Conservation (phyloP, 1,284 basidiomycete genomes). For the Trichosporon sp. region DNA sequence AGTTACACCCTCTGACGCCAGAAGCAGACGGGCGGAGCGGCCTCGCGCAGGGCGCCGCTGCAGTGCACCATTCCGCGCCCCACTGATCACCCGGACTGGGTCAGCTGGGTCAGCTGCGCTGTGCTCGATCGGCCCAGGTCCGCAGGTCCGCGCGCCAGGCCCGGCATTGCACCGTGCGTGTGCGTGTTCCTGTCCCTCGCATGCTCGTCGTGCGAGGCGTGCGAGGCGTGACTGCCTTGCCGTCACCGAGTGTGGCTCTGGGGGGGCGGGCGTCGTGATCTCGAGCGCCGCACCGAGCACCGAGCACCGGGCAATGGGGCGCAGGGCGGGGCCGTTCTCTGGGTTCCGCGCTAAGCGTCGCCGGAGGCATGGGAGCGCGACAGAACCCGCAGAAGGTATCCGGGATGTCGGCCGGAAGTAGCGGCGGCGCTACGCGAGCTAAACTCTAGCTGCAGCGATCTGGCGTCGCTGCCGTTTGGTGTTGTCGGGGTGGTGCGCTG, state of each 20-base stretch:
- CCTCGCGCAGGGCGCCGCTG: too few species aligned
- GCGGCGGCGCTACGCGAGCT: neutral
- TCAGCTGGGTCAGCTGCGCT: too few species aligned
- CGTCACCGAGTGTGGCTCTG: too few species aligned
- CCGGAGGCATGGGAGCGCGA: neutral
- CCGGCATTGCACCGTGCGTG: neutral
- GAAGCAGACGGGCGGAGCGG: too few species aligned
- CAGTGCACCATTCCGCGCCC: neutral
- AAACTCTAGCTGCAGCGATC: too few species aligned
- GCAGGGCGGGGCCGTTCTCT: neutral
- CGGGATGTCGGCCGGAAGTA: neutral
- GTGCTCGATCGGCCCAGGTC: neutral
- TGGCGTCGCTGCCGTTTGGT: too few species aligned
- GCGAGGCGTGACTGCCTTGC: neutral
- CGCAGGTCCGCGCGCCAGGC: neutral
- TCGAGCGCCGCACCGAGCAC: too few species aligned
- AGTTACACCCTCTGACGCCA: too few species aligned
- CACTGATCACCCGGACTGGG: neutral
- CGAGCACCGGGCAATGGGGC: neutral
- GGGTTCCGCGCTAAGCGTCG: neutral
- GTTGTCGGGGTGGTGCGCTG: too few species aligned
- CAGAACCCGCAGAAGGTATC: neutral
- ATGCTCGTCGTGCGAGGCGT: neutral
- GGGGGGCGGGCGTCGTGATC: too few species aligned
- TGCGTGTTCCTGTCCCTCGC: neutral